Evolutionary conservation across 2,329 filamentous ascomycete genomes (phyloP).

Genomic region (Claviceps fusiformis): DNA sequence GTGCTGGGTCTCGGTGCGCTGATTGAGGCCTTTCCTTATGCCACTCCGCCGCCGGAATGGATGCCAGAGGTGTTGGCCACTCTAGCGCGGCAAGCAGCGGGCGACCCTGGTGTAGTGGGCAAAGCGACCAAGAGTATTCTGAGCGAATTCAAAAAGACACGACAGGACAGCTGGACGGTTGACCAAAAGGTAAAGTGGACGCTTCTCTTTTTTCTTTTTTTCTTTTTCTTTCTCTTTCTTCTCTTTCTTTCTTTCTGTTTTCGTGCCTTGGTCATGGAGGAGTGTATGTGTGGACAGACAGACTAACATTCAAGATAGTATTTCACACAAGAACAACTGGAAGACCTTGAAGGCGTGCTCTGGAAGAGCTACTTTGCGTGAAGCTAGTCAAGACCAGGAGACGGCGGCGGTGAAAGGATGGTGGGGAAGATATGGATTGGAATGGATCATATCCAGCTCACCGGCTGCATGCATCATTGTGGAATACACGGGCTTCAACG

Average conservation of each 20-base stretch:
- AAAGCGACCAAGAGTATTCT: constrained; percentile 91
- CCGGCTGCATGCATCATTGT: too few species aligned
- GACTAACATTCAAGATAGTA: constrained; percentile 30
- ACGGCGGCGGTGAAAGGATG: neutral
- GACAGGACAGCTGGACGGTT: constrained; percentile 96
- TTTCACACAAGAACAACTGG: constrained; percentile 83
- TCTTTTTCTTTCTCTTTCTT: neutral
- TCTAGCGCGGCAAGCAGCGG: constrained; percentile 71
- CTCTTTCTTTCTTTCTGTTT: neutral
- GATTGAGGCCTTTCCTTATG: constrained; percentile 92
- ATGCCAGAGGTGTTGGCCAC: constrained; percentile 85
- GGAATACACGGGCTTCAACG: too few species aligned
- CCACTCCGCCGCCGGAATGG: constrained; percentile 82
- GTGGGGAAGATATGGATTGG: too few species aligned
- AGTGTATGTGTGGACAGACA: neutral
- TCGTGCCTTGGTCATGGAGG: neutral
- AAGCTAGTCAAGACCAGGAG: neutral
- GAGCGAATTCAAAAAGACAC: constrained; percentile 97
- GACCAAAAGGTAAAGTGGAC: constrained; percentile 72
- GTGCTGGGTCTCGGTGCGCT: constrained; percentile 83
- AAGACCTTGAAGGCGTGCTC: constrained; percentile 87
- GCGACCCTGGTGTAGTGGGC: constrained; percentile 81
- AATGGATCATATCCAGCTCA: too few species aligned
- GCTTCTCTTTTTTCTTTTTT: neutral
- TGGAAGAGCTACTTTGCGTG: constrained; percentile 99